phyloP scores from a whole-genome alignment of 805 yeast species.

The Candida berthetii region DNA sequence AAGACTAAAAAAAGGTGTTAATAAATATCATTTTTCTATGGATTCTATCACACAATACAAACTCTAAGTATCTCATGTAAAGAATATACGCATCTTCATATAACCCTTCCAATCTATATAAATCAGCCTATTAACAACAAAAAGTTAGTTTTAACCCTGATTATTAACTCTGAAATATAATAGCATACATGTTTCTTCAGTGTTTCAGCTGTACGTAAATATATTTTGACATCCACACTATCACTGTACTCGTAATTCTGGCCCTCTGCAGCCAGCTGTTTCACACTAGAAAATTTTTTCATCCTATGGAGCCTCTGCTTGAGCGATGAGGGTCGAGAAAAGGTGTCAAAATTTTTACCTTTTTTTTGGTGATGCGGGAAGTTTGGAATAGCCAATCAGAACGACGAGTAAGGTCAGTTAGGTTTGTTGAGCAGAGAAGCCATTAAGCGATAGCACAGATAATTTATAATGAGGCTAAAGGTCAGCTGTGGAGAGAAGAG shows the following conservation, averaged over 20 bases:
- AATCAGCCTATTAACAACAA: conserved; percentile 27
- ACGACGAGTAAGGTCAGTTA: no score
- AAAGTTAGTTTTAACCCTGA: background rate
- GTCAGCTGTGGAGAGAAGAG: conserved; percentile 20
- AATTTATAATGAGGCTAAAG: conserved; percentile 36
- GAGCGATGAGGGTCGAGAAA: background rate
- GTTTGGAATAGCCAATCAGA: no score
- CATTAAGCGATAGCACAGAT: no score
- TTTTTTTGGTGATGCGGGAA: no score
- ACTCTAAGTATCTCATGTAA: conserved; percentile 53
- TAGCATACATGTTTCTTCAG: conserved; percentile 34
- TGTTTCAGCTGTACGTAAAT: conserved; percentile 49
- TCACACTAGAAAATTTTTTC: conserved; percentile 9
- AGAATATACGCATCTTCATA: conserved; percentile 46
- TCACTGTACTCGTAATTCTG: conserved; percentile 47
- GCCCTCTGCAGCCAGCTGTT: conserved; percentile 40
- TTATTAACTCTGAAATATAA: background rate
- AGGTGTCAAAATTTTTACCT: no score
- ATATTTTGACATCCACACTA: conserved; percentile 41
- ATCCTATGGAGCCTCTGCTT: no score
- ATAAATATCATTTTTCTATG: background rate
- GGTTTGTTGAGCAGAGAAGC: no score
- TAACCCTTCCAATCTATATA: conserved; percentile 36
- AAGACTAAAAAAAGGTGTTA: conserved; percentile 15
- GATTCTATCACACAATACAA: background rate